Percentiles rank a stretch among this genome's conserved stretches.
Conservation (phyloP, 176 grass and related monocot genomes). For the Puccinellia tenuiflora region DNA sequence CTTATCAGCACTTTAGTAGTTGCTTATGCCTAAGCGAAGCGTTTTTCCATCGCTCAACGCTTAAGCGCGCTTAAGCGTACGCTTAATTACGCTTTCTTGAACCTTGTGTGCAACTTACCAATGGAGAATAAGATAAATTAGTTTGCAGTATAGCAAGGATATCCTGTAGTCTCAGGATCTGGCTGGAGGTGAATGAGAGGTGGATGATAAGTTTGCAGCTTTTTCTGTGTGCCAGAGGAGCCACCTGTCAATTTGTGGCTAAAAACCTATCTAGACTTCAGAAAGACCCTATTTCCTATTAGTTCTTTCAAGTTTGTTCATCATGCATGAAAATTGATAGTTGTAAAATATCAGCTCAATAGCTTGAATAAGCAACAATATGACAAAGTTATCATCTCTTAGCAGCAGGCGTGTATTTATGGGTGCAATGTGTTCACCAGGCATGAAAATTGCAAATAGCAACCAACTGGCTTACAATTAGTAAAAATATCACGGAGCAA, state of each 20-base stretch:
- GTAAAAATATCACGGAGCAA: conserved; percentile 6
- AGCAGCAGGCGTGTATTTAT: background rate
- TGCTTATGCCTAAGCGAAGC: no score
- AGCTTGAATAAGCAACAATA: background rate
- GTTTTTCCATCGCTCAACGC: no score
- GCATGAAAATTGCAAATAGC: background rate
- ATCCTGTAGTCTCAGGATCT: background rate
- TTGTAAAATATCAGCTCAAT: background rate
- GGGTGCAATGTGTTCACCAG: background rate
- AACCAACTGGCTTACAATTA: background rate
- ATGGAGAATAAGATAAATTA: background rate
- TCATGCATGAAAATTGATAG: background rate
- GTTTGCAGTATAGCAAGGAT: background rate
- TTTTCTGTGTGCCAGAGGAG: background rate
- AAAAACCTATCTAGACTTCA: background rate
- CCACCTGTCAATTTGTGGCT: background rate
- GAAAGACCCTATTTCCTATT: background rate
- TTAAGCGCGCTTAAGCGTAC: no score
- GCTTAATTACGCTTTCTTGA: no score
- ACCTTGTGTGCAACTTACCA: background rate
- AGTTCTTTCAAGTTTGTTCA: background rate
- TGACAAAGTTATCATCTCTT: background rate
- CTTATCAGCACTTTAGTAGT: no score
- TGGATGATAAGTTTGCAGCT: background rate
- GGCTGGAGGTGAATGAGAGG: background rate